phyloP scores from a whole-genome alignment of 768 basidiomycete genomes.

The Mycena crocata region DNA sequence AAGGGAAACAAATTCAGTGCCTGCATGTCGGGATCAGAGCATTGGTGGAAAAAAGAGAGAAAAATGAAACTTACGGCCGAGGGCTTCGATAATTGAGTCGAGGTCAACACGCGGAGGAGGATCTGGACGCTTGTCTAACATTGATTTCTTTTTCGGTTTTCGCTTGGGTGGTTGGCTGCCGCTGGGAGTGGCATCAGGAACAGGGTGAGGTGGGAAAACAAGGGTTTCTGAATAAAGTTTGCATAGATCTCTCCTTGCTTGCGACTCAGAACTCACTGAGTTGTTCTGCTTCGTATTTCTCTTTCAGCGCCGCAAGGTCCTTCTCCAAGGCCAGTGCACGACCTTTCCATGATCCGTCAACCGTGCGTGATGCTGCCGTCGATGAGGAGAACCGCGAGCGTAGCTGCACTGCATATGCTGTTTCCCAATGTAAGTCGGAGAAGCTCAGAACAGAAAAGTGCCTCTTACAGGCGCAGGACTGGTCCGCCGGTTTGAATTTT shows the following conservation, averaged over 20 bases:
- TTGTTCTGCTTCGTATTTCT: slow-evolving; percentile 54
- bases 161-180: slow-evolving; percentile 22
- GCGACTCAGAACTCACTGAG: slow-evolving; percentile 46
- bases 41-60: background rate
- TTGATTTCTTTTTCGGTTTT: slow-evolving; percentile 33
- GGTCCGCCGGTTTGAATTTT: slow-evolving; percentile 55
- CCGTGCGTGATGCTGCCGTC: background rate
- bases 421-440: background rate
- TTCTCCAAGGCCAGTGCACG: slow-evolving; percentile 27
- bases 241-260: slow-evolving; percentile 30
- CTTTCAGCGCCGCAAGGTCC: slow-evolving; percentile 50
- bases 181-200: slow-evolving; percentile 20
- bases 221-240: slow-evolving; percentile 39
- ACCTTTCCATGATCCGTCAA: slow-evolving; percentile 21
- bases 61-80: slow-evolving; percentile 15
- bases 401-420: slow-evolving; percentile 23
- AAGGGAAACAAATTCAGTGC: slow-evolving; percentile 18
- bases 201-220: slow-evolving; percentile 30
- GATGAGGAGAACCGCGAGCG: slow-evolving; percentile 16
- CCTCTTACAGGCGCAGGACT: slow-evolving; percentile 54
- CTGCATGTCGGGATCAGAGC: background rate
- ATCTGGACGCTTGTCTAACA: slow-evolving; percentile 5
- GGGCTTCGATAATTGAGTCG: slow-evolving; percentile 32
- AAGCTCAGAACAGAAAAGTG: background rate
- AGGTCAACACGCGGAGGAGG: slow-evolving; percentile 22